Percentiles rank a stretch among this genome's conserved stretches.
Conservation (phyloP, 352 stramenopile genomes). For the Saprolegnia parasitica region DNA sequence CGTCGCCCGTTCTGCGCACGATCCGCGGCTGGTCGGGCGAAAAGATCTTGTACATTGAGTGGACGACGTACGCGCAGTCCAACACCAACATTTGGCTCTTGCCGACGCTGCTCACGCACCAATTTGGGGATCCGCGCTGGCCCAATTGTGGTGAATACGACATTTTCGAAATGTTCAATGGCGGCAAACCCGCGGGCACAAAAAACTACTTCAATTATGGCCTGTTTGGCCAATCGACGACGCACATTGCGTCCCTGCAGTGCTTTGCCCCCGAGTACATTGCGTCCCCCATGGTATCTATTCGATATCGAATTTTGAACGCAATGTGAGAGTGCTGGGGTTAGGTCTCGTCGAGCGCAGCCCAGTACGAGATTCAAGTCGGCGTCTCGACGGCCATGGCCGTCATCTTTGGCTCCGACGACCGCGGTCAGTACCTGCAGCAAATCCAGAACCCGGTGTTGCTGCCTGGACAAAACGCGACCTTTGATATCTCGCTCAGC, state of each 20-base stretch:
- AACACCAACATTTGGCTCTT: conserved; percentile 86
- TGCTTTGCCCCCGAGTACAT: conserved; percentile 52
- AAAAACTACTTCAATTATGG: conserved; percentile 57
- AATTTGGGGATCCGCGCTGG: conserved; percentile 64
- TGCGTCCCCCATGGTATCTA: conserved; percentile 35
- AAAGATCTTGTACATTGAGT: conserved; percentile 70
- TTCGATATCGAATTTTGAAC: neutral
- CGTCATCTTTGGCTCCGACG: conserved; percentile 55
- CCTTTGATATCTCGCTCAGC: conserved; percentile 53
- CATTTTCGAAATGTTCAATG: conserved; percentile 78
- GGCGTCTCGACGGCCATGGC: conserved; percentile 55
- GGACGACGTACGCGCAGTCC: conserved; percentile 51
- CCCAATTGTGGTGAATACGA: conserved; percentile 73
- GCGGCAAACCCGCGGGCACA: conserved; percentile 28
- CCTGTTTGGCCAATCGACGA: conserved; percentile 59
- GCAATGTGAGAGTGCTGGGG: neutral
- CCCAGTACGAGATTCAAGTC: conserved; percentile 64
- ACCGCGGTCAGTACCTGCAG: conserved; percentile 61
- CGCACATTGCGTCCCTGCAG: conserved; percentile 62
- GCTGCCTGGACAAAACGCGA: conserved; percentile 51
- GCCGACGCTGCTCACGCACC: conserved; percentile 61
- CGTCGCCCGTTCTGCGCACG: conserved; percentile 42
- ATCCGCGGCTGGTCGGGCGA: conserved; percentile 58
- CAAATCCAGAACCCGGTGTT: conserved; percentile 65
- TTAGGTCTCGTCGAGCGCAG: conserved; percentile 31